Base-by-base conservation (phyloP, 2,329 filamentous ascomycete species). In the Arthroderma uncinatum region DNA sequence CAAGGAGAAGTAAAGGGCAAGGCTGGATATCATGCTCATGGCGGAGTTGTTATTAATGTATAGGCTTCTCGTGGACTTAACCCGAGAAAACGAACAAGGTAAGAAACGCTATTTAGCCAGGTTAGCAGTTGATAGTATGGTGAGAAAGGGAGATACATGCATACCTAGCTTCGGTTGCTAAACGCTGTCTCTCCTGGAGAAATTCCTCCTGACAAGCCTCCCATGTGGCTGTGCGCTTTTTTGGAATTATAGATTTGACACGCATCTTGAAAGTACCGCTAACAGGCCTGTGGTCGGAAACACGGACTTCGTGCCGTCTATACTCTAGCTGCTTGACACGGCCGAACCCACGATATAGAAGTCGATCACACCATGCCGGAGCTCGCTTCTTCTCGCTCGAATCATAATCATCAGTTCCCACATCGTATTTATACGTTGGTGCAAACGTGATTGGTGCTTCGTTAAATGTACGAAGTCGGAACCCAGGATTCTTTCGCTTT, bases 371-470 rank as follows among this genome's bases (percentile, higher is more conserved):
- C 93, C 93, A 98, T 0, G 93, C 93, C 0, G 93, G 93, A 21
- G 89, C 86, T 53, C 93, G 82, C 70, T 89, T 89, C 78, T 98
- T 98, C 71, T 98, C 93, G 64, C 87, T 92, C 0, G 87, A 86
- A 69, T 98, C 93, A 70, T 97, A 98, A 5, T 83, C 86, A 67
- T 97, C 92, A 0, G 89, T 94, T 14, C 91, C 91, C 0, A 97
- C 89, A 64, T 98, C 93, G 70, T 98, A 98, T 70, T 98, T 98
- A 78, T 98, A 98, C 0, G 93, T 98, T 0, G 93, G 93, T 6
- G 89, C 85, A 69, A 98, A 98, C 0, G 83, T 86, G 65, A 98
- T 96, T 0, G 87, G 87, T 57, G 86, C 79, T 72, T 98, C 93
- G n/a, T 86, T 84, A 70, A 98, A 97, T 0, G 89, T 86, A 19